Conservation (phyloP, 495 filamentous ascomycete species). For the Tetracladium setigerum region DNA sequence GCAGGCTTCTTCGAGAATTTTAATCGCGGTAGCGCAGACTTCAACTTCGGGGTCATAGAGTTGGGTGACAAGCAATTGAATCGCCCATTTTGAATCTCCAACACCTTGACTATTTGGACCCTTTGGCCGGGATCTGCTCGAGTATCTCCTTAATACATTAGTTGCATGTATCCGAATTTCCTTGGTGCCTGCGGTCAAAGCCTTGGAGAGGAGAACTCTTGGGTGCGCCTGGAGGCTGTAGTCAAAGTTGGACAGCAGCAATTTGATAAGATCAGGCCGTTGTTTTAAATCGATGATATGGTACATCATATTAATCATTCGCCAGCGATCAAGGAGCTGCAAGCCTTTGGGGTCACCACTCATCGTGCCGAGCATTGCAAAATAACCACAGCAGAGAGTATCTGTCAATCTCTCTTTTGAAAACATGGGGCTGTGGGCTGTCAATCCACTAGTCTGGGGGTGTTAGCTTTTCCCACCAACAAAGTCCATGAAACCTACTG, state of each 20-base stretch:
- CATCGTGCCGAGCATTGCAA: constrained; percentile 80
- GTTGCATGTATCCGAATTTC: constrained; percentile 84
- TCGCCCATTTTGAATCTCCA: constrained; percentile 78
- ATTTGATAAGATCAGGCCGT: constrained; percentile 82
- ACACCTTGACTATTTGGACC: constrained; percentile 22
- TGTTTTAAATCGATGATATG: constrained; percentile 88
- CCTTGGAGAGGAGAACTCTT: constrained; percentile 85
- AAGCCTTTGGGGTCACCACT: constrained; percentile 76
- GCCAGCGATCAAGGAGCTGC: constrained; percentile 89
- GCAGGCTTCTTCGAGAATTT: constrained; percentile 95
- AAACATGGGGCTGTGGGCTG: constrained; percentile 81
- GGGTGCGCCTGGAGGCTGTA: constrained; percentile 81
- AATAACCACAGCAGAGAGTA: constrained; percentile 86
- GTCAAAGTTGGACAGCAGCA: constrained; percentile 83
- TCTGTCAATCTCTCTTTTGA: constrained; percentile 72
- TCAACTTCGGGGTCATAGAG: constrained; percentile 95
- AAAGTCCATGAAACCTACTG: constrained; percentile 29
- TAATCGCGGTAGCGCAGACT: constrained; percentile 91
- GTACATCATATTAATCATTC: constrained; percentile 98
- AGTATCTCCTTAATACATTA: constrained; percentile 76
- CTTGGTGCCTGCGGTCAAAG: constrained; percentile 84
- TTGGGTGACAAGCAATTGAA: constrained; percentile 90
- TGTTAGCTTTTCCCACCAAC: not conserved
- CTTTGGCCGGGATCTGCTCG: constrained; percentile 39
- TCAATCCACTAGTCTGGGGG: constrained; percentile 71